phyloP scores from a whole-genome alignment of 73 alveolate species.

The Paramecium bursaria region DNA sequence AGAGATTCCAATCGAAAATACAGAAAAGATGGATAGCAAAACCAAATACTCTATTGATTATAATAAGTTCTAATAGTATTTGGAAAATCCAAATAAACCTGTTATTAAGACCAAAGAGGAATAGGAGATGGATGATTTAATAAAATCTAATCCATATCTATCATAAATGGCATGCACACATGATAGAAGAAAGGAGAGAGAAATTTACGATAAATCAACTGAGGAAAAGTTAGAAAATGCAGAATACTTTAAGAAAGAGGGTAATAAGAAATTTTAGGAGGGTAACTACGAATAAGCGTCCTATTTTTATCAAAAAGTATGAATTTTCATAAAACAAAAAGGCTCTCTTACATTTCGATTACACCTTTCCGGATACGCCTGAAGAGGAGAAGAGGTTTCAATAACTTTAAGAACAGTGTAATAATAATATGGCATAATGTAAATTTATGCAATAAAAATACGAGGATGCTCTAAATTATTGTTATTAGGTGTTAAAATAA shows the following conservation, averaged over 20 bases:
- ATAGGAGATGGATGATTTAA: constrained; percentile 54
- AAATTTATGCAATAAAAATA: constrained; percentile 54
- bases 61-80: constrained; percentile 47
- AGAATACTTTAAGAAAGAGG: constrained; percentile 71
- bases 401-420: constrained; percentile 53
- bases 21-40: constrained; percentile 1
- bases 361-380: constrained; percentile 72
- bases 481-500: constrained; percentile 61
- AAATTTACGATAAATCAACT: constrained; percentile 74
- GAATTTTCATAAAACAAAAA: not conserved
- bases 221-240: constrained; percentile 72
- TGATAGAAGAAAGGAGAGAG: constrained; percentile 76
- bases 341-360: constrained; percentile 74
- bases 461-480: constrained; percentile 71
- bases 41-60: constrained; percentile 62
- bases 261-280: constrained; percentile 68
- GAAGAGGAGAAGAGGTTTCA: constrained; percentile 67
- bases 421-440: constrained; percentile 71
- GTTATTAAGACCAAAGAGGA: constrained; percentile 38
- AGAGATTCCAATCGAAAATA: not conserved
- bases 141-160: constrained; percentile 67
- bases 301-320: constrained; percentile 67
- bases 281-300: constrained; percentile 70
- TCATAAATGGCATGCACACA: constrained; percentile 70
- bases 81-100: constrained; percentile 31